Evolutionary conservation across 257 asterid genomes (phyloP), one percentile per base, ranked within the genome.

Genomic region (Eustoma russellianum): DNA sequence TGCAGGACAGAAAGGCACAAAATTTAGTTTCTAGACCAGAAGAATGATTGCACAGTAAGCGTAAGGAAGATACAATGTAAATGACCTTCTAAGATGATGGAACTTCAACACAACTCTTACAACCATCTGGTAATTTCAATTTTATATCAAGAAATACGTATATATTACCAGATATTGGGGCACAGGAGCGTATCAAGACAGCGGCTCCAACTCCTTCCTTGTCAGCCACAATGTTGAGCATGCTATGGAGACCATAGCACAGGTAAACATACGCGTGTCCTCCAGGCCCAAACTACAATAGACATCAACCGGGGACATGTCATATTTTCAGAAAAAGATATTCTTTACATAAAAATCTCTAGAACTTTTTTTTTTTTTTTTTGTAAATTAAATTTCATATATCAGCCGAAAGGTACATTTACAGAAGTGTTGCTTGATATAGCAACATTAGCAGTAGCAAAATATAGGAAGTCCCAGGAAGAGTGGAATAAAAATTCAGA

Each of bases 141-240:
- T 38, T 38, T 8, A 38, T 11, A 38, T 11, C 7, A 38, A 38
- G 43, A 38, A 38, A 5, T 8, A 38, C 9, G 0, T 38, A 38
- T 13, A 16, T 49, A 30, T 68, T 66, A 90, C 98, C 98, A 13
- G 66, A 46, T 60, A 91, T 68, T 10, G 98, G 96, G 70, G 98
- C 93, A 64, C 98, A 91, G 14, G 95, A 71, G 55, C 98, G 94
- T 63, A 91, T 61, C 43, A 91, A 78, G 48, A 86, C 96, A 45
- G 94, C 95, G 13, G 98, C 96, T 56, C 96, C 96, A 38, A 57
- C 63, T 53, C 94, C 98, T 64, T 82, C 85, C 70, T 80, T 82
- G 70, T 91, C 98, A 8, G 96, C 98, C 35, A 87, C 98, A 67
- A 91, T 78, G 73, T 91, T 91, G 58, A 91, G 92, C 95, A 91